Conservation (phyloP, 352 stramenopile species). For the Pythium utonaiense region DNA sequence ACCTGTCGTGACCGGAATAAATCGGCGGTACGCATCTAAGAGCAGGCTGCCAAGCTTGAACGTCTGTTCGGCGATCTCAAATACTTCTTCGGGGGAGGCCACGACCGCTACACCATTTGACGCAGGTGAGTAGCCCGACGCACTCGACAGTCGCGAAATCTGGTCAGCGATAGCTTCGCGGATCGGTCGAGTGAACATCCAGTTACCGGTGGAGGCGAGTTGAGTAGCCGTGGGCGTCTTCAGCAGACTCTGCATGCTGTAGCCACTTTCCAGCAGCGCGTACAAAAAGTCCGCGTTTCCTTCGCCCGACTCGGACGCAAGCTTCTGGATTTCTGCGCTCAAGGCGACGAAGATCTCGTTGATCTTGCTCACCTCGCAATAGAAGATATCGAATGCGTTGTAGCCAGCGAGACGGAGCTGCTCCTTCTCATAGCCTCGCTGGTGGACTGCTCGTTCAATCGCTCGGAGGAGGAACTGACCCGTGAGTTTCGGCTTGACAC, state of each 20-base stretch:
- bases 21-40: slow-evolving; percentile 52
- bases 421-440: slow-evolving; percentile 73
- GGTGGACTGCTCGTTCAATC: slow-evolving; percentile 69
- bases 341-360: slow-evolving; percentile 59
- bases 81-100: slow-evolving; percentile 56
- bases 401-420: slow-evolving; percentile 78
- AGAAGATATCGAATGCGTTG: slow-evolving; percentile 87
- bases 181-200: slow-evolving; percentile 57
- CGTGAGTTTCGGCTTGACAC: slow-evolving; percentile 32
- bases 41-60: slow-evolving; percentile 46
- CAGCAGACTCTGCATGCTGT: slow-evolving; percentile 69
- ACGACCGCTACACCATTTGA: slow-evolving; percentile 32
- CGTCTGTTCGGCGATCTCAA: slow-evolving; percentile 65
- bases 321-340: slow-evolving; percentile 48
- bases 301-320: slow-evolving; percentile 53
- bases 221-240: slow-evolving; percentile 29
- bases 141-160: slow-evolving; percentile 47
- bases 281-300: slow-evolving; percentile 59
- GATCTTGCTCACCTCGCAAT: slow-evolving; percentile 83
- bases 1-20: slow-evolving; percentile 32
- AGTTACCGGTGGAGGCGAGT: slow-evolving; percentile 39
- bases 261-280: slow-evolving; percentile 57
- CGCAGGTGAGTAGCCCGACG: slow-evolving; percentile 43
- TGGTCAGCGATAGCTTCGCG: slow-evolving; percentile 64
- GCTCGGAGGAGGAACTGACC: slow-evolving; percentile 68